Percentiles rank a stretch among this genome's conserved stretches.
Evolutionary conservation across 305 asterid species (phyloP).

Genomic region (Ilex paraguariensis): DNA sequence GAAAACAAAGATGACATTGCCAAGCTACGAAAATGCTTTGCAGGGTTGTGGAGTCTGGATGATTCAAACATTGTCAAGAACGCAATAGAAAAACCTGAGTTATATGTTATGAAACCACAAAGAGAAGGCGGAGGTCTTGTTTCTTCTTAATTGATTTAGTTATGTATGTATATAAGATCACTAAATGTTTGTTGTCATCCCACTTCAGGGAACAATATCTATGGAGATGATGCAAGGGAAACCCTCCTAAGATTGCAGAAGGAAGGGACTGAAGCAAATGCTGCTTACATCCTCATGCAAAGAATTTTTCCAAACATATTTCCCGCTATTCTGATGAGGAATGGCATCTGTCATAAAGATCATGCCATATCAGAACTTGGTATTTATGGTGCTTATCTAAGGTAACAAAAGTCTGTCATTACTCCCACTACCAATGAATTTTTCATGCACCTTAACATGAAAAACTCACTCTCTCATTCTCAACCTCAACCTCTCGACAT

Average conservation of each 20-base stretch:
- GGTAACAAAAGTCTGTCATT: constrained; percentile 28
- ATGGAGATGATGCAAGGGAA: constrained; percentile 70
- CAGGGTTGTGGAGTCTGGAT: constrained; percentile 93
- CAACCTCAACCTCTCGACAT: no score
- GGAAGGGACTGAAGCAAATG: constrained; percentile 63
- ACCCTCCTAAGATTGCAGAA: constrained; percentile 57
- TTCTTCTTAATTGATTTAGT: background rate
- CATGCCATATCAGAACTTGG: constrained; percentile 87
- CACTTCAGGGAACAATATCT: constrained; percentile 77
- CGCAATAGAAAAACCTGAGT: constrained; percentile 78
- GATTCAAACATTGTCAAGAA: constrained; percentile 57
- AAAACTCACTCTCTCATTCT: background rate
- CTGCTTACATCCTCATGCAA: constrained; percentile 97
- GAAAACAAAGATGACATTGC: constrained; percentile 83
- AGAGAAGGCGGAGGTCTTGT: constrained; percentile 98
- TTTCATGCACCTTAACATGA: no score
- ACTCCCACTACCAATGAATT: background rate
- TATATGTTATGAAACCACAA: constrained; percentile 96
- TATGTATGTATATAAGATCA: background rate
- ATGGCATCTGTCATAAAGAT: constrained; percentile 63
- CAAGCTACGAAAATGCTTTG: constrained; percentile 82
- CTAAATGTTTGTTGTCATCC: background rate
- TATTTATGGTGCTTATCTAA: constrained; percentile 68
- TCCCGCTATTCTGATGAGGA: constrained; percentile 70
- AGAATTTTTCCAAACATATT: constrained; percentile 76